A percentile compares a stretch with the other conserved stretches of the same genome.
Evolutionary conservation across 2,329 filamentous ascomycete genomes (phyloP).

Genomic region (Moelleriella libera): DNA sequence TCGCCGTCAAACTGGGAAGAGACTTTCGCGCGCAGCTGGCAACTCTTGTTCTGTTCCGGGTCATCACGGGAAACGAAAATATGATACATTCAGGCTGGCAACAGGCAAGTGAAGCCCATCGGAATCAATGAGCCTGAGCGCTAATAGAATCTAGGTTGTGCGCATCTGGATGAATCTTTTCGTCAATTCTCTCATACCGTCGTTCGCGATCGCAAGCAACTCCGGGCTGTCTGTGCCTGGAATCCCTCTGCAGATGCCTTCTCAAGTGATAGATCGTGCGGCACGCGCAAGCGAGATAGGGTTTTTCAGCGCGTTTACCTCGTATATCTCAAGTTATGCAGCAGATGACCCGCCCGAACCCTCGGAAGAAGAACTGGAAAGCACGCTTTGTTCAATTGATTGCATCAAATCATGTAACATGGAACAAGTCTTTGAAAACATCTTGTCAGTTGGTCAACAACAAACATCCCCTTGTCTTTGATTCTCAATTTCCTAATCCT

Average conservation of each 20-base stretch:
- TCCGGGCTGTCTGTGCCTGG: conserved; percentile 56
- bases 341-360: conserved; percentile 96
- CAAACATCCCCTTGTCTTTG: neutral
- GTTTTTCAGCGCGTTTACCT: conserved; percentile 86
- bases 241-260: conserved; percentile 83
- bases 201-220: conserved; percentile 53
- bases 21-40: conserved; percentile 90
- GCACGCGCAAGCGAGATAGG: conserved; percentile 66
- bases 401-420: conserved; percentile 86
- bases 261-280: conserved; percentile 82
- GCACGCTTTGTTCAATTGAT: conserved; percentile 85
- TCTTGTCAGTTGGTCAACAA: conserved; percentile 44
- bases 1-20: conserved; percentile 87
- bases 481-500: neutral
- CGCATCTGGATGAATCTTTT: conserved; percentile 93
- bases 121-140: neutral
- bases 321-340: conserved; percentile 96
- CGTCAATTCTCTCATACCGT: conserved; percentile 80
- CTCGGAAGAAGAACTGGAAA: conserved; percentile 92
- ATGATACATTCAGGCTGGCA: conserved; percentile 67
- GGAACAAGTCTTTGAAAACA: conserved; percentile 67
- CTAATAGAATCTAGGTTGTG: conserved; percentile 46
- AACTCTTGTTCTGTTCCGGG: conserved; percentile 86
- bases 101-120: conserved; percentile 40
- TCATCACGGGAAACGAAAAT: conserved; percentile 73